These are phyloP conservation scores for Pythium folliculosum DNA, from an alignment of 352 stramenopile species.

Conservation along the genomic window DNA sequence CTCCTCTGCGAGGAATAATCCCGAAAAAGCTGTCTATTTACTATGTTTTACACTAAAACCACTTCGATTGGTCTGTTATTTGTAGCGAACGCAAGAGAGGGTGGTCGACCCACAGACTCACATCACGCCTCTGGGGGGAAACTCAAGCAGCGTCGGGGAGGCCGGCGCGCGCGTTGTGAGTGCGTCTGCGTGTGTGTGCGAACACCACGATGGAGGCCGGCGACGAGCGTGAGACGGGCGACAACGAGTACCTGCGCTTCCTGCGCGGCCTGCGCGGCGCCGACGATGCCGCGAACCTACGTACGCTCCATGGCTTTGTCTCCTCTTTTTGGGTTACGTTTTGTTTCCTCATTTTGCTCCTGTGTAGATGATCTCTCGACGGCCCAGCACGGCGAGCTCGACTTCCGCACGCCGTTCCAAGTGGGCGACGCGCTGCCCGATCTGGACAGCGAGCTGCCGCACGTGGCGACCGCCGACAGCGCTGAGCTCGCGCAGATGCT, in stretches of 20 bases:
- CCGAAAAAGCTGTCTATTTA: too few relatives aligned
- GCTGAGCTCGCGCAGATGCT: constrained; percentile 73
- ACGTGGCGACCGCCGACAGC: constrained; percentile 49
- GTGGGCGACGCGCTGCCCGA: constrained; percentile 57
- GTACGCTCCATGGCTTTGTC: neutral
- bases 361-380: constrained; percentile 53
- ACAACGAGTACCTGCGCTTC: constrained; percentile 84
- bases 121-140: neutral
- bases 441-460: constrained; percentile 52
- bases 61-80: too few relatives aligned
- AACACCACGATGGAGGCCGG: constrained; percentile 23
- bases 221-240: constrained; percentile 38
- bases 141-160: neutral
- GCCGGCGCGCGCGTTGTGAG: too few relatives aligned
- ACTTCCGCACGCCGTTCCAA: constrained; percentile 76
- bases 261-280: constrained; percentile 57
- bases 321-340: neutral
- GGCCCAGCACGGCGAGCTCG: constrained; percentile 58
- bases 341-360: constrained; percentile 1
- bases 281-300: constrained; percentile 44
- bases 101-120: too few relatives aligned
- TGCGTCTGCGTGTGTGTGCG: neutral
- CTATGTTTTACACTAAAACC: too few relatives aligned
- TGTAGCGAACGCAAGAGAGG: too few relatives aligned
- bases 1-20: too few relatives aligned